phyloP scores from a whole-genome alignment of 2,329 filamentous ascomycete genomes.

The Plenodomus lindquistii region DNA sequence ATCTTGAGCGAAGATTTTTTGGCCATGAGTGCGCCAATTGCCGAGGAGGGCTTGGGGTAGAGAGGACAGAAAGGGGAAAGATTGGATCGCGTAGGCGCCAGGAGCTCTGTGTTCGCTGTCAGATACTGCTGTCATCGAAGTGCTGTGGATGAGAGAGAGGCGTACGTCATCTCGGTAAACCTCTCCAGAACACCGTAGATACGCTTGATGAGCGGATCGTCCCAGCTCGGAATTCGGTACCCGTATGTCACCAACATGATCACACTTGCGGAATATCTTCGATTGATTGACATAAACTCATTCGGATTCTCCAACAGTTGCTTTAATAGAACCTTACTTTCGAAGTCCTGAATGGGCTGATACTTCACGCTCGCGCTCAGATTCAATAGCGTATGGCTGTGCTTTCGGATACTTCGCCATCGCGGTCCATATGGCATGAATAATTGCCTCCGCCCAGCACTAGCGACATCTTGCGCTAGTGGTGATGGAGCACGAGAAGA shows the following conservation, averaged over 20 bases:
- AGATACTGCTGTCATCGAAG: not conserved
- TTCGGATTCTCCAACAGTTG: conserved; percentile 46
- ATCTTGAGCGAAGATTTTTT: conserved; percentile 35
- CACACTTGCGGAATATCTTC: conserved; percentile 38
- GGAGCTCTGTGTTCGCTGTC: conserved; percentile 12
- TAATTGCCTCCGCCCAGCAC: conserved; percentile 53
- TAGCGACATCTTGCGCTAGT: conserved; percentile 48
- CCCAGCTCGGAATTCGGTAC: conserved; percentile 39
- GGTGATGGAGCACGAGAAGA: conserved; percentile 49
- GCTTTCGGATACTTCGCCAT: conserved; percentile 43
- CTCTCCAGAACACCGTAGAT: conserved; percentile 37
- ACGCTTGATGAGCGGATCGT: conserved; percentile 37
- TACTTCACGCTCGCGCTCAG: conserved; percentile 41
- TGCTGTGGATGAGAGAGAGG: not conserved
- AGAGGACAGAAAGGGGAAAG: conserved; percentile 34
- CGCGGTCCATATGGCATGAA: conserved; percentile 49
- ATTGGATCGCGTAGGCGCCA: conserved; percentile 32
- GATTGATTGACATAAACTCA: conserved; percentile 37
- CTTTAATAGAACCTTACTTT: conserved; percentile 50
- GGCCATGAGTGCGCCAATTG: conserved; percentile 33
- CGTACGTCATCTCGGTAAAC: conserved; percentile 35
- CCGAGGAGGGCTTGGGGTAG: conserved; percentile 38
- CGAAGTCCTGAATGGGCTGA: conserved; percentile 50
- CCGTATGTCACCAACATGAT: conserved; percentile 43
- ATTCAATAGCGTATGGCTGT: conserved; percentile 40